phyloP scores from a whole-genome alignment of 352 stramenopile genomes.

The Stephanocyclus meneghinianus region DNA sequence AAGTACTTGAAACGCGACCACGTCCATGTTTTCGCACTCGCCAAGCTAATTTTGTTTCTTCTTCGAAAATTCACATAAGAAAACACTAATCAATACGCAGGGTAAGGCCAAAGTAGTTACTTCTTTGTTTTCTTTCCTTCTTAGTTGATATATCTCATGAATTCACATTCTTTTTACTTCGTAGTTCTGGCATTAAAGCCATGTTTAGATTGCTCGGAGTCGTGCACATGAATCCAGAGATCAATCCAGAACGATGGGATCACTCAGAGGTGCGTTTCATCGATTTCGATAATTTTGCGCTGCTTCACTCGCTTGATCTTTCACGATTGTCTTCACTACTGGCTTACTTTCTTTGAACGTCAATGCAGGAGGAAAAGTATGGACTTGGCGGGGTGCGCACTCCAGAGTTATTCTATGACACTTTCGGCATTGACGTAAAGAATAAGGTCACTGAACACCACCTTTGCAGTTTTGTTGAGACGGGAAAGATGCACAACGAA shows the following conservation, averaged over 20 bases:
- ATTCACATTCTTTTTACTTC: not conserved
- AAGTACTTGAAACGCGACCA: not conserved
- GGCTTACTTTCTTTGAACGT: not conserved
- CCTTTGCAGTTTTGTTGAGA: conserved; percentile 80
- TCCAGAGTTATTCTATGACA: conserved; percentile 78
- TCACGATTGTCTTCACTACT: not conserved
- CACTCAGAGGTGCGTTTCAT: conserved; percentile 13
- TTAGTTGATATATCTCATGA: not conserved
- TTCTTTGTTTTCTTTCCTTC: not conserved
- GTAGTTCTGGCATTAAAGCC: conserved; percentile 50
- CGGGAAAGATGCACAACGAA: conserved; percentile 66
- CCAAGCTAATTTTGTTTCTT: not conserved
- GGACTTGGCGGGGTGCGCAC: conserved; percentile 73
- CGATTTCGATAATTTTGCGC: not conserved
- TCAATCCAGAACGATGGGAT: conserved; percentile 55
- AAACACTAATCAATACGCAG: conserved; percentile 65
- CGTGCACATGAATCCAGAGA: conserved; percentile 81
- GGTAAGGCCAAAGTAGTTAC: conserved; percentile 16
- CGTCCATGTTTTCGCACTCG: not conserved
- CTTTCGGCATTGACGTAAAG: conserved; percentile 80
- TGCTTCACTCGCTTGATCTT: not conserved
- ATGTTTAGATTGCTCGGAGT: conserved; percentile 79
- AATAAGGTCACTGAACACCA: conserved; percentile 71
- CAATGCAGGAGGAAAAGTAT: conserved; percentile 68
- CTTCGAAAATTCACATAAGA: conserved; percentile 31